Percentiles rank a stretch among this genome's conserved stretches.
phyloP scores from a whole-genome alignment of 371 early-diverging fungal genomes.

The Rhizomucor pusillus region DNA sequence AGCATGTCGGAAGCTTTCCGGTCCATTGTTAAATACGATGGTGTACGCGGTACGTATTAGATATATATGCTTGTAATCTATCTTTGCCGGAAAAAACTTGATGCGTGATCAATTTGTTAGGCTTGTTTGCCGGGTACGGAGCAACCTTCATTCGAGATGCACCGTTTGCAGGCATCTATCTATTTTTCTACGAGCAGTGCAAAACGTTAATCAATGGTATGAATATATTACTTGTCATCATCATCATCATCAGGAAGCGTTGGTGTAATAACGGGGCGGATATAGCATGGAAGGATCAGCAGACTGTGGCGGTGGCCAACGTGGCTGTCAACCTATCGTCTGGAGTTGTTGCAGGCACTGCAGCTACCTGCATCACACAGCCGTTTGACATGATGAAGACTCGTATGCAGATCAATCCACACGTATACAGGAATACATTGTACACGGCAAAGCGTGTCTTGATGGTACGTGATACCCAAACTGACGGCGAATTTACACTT shows the following conservation, averaged over 20 bases:
- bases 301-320: constrained; percentile 28
- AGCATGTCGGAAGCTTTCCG: constrained; percentile 60
- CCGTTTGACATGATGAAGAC: constrained; percentile 95
- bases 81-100: constrained; percentile 10
- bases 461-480: constrained; percentile 32
- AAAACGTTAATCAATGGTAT: constrained; percentile 55
- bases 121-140: constrained; percentile 87
- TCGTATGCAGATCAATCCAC: constrained; percentile 87
- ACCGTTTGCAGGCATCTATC: constrained; percentile 94
- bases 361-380: constrained; percentile 83
- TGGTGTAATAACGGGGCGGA: too few relatives aligned
- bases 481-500: neutral
- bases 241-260: neutral
- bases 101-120: constrained; percentile 49
- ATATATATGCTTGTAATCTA: too few relatives aligned
- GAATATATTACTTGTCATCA: neutral
- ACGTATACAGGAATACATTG: constrained; percentile 60
- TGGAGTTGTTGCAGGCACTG: constrained; percentile 67
- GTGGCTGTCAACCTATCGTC: constrained; percentile 41
- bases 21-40: constrained; percentile 61
- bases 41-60: constrained; percentile 50
- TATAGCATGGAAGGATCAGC: constrained; percentile 7
- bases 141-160: constrained; percentile 94
- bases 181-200: constrained; percentile 85
- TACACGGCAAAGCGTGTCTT: constrained; percentile 66